These are phyloP conservation scores for Osmanthus fragrans DNA, from an alignment of 257 asterid genomes.

Conservation along the genomic window DNA sequence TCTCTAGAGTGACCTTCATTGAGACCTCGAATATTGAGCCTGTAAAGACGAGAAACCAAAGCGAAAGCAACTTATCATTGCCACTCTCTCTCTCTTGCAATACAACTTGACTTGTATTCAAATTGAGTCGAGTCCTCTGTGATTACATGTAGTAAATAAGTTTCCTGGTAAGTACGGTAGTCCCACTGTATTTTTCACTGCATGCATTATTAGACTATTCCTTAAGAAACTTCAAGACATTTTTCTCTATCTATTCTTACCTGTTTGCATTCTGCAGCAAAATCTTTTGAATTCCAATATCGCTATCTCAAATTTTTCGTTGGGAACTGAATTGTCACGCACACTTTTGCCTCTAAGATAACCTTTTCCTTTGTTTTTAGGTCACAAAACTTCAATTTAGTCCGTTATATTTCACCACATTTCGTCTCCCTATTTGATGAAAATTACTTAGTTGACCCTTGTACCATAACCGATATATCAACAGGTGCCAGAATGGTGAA, in stretches of 20 bases:
- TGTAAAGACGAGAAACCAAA: conserved; percentile 23
- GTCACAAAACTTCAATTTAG: too few relatives aligned
- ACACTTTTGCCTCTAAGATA: neutral
- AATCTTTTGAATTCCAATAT: neutral
- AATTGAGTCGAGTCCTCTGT: conserved; percentile 11
- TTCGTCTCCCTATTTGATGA: too few relatives aligned
- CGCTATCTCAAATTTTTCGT: neutral
- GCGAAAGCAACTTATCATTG: conserved; percentile 52
- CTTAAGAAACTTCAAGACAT: neutral
- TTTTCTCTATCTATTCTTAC: neutral
- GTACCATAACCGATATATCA: too few relatives aligned
- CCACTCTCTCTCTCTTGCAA: conserved; percentile 13
- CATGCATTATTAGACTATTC: neutral
- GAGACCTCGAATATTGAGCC: conserved; percentile 45
- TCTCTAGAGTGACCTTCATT: neutral
- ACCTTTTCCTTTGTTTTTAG: too few relatives aligned
- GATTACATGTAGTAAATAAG: neutral
- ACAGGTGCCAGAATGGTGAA: too few relatives aligned
- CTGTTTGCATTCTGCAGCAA: neutral
- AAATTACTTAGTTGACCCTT: too few relatives aligned
- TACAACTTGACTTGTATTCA: conserved; percentile 11
- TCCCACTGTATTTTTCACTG: neutral
- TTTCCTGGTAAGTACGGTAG: neutral
- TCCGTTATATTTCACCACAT: too few relatives aligned
- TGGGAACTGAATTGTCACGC: neutral